A percentile compares a stretch with the other conserved stretches of the same genome.
phyloP scores from a whole-genome alignment of 495 filamentous ascomycete species.

The Xylona heveae region DNA sequence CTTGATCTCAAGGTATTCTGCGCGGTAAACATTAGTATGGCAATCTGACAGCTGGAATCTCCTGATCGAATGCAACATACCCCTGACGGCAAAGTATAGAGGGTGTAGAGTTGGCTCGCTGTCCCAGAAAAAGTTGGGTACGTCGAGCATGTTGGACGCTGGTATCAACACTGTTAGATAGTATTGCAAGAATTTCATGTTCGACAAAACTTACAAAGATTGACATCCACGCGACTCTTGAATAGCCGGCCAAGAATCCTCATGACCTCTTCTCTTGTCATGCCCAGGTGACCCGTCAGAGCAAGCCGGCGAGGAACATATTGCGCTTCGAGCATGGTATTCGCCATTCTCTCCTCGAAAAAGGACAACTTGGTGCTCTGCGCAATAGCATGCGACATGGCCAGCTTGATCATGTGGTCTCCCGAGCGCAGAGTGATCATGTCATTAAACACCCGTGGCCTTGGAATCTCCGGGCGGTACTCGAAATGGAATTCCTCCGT shows the following conservation, averaged over 20 bases:
- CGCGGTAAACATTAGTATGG: too few species aligned
- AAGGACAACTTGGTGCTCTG: slow-evolving; percentile 94
- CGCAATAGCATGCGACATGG: slow-evolving; percentile 90
- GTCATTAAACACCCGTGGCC: slow-evolving; percentile 89
- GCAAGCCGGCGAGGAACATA: slow-evolving; percentile 77
- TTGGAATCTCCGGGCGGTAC: slow-evolving; percentile 64
- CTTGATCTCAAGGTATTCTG: slow-evolving; percentile 91
- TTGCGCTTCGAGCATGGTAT: slow-evolving; percentile 83
- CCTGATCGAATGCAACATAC: not conserved
- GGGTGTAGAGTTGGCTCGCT: slow-evolving; percentile 87
- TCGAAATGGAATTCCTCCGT: slow-evolving; percentile 99
- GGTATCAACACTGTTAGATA: slow-evolving; percentile 6
- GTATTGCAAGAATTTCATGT: not conserved
- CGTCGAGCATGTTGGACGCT: slow-evolving; percentile 94
- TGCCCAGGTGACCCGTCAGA: slow-evolving; percentile 71
- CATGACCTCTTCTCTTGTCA: slow-evolving; percentile 83
- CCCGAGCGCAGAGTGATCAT: slow-evolving; percentile 93
- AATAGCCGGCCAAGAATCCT: slow-evolving; percentile 78
- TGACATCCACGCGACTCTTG: slow-evolving; percentile 88
- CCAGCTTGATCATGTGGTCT: slow-evolving; percentile 97
- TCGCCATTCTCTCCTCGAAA: slow-evolving; percentile 92
- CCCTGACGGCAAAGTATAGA: slow-evolving; percentile 74
- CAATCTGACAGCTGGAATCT: too few species aligned
- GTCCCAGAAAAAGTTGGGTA: slow-evolving; percentile 98
- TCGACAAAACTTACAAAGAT: slow-evolving; percentile 55